A percentile compares a stretch with the other conserved stretches of the same genome.
Conservation (phyloP, 805 yeast species). For the Metschnikowia henanensis region DNA sequence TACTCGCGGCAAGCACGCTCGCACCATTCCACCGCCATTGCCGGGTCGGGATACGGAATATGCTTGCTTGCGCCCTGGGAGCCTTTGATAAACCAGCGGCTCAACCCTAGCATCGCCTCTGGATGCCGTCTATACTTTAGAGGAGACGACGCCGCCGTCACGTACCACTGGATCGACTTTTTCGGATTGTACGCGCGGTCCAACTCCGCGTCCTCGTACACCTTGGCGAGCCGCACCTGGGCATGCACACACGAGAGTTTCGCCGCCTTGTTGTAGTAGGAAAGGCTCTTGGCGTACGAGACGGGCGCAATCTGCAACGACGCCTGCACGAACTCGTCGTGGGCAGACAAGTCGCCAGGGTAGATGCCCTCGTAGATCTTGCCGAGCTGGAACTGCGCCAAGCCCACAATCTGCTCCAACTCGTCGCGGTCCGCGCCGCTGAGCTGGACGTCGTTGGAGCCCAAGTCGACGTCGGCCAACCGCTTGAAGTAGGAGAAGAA, state of each 20-base stretch:
- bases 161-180: conserved; percentile 46
- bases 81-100: conserved; percentile 42
- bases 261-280: conserved; percentile 43
- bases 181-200: conserved; percentile 38
- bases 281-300: conserved; percentile 41
- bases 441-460: conserved; percentile 31
- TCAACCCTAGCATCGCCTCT: conserved; percentile 46
- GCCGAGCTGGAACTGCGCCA: conserved; percentile 42
- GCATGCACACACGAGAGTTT: conserved; percentile 40
- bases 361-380: conserved; percentile 45
- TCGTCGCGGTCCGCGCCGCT: conserved; percentile 41
- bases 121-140: conserved; percentile 41
- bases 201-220: conserved; percentile 45
- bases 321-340: conserved; percentile 35
- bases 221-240: conserved; percentile 41
- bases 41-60: conserved; percentile 37
- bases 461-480: conserved; percentile 38
- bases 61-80: conserved; percentile 34
- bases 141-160: conserved; percentile 42
- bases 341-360: conserved; percentile 40
- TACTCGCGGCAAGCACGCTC: conserved; percentile 43
- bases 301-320: conserved; percentile 41
- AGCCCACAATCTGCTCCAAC: conserved; percentile 40
- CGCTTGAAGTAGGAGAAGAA: conserved; percentile 36
- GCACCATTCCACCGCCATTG: conserved; percentile 42